A percentile compares a stretch with the other conserved stretches of the same genome.
Evolutionary conservation across 257 asterid genomes (phyloP).

Genomic region (Gardenia jasminoides): DNA sequence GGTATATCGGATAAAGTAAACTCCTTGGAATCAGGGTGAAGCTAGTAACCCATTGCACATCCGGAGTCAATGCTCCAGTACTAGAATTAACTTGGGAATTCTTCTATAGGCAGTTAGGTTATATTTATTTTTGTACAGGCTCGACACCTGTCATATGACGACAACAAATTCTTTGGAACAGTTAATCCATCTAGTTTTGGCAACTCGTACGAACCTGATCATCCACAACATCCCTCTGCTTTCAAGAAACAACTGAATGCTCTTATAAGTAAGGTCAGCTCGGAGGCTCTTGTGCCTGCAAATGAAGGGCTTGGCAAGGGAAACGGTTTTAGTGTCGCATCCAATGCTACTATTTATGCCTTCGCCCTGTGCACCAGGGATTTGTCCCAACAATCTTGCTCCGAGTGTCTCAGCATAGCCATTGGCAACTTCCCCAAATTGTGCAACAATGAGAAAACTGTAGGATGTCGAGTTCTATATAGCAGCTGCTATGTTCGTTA

Average conservation of each 20-base stretch:
- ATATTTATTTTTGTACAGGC: too few species aligned
- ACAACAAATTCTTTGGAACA: constrained; percentile 38
- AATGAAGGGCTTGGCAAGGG: constrained; percentile 59
- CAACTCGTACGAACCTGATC: constrained; percentile 21
- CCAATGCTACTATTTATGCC: constrained; percentile 46
- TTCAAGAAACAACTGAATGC: constrained; percentile 41
- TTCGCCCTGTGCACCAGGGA: constrained; percentile 80
- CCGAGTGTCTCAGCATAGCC: constrained; percentile 62
- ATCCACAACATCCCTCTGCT: constrained; percentile 42
- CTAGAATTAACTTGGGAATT: too few species aligned
- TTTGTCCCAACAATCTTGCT: constrained; percentile 40
- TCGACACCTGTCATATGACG: too few species aligned
- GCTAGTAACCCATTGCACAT: too few species aligned
- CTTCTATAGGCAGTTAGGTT: too few species aligned
- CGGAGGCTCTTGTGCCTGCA: constrained; percentile 42
- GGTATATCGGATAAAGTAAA: too few species aligned
- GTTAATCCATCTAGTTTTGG: constrained; percentile 40
- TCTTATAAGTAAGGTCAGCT: constrained; percentile 36
- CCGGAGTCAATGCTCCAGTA: too few species aligned
- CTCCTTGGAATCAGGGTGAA: too few species aligned
- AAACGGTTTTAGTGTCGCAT: constrained; percentile 29
- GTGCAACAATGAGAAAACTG: constrained; percentile 36
- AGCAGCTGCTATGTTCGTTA: constrained; percentile 70
- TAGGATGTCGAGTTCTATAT: constrained; percentile 61
- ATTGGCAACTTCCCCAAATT: constrained; percentile 39